A percentile compares a stretch with the other conserved stretches of the same genome.
These are phyloP conservation scores for Syncephalastrum racemosum DNA, from an alignment of 371 early-diverging fungal genomes.

Conservation along the genomic window DNA sequence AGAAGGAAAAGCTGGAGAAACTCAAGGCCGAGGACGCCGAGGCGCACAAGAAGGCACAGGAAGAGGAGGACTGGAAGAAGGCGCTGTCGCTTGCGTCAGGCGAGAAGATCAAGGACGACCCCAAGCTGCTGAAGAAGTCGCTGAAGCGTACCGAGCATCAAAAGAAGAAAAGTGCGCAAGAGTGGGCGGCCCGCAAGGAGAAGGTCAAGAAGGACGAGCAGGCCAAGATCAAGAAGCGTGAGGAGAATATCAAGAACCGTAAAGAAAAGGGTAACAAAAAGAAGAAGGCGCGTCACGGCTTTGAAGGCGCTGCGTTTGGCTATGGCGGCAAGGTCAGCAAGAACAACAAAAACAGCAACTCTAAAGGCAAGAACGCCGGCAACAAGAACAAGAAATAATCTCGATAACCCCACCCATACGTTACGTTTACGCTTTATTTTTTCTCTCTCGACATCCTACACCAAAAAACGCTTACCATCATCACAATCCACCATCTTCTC, in stretches of 20 bases:
- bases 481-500: too few species aligned
- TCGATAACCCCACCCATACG: too few species aligned
- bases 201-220: conserved; percentile 64
- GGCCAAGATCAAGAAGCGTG: conserved; percentile 69
- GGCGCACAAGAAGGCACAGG: conserved; percentile 51
- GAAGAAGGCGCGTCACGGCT: conserved; percentile 49
- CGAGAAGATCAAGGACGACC: conserved; percentile 89
- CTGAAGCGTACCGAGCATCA: conserved; percentile 81
- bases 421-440: too few species aligned
- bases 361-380: conserved; percentile 10
- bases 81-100: conserved; percentile 81
- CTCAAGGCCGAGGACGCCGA: conserved; percentile 65
- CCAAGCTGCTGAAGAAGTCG: conserved; percentile 86
- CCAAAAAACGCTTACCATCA: too few species aligned
- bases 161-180: conserved; percentile 81
- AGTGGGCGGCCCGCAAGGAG: conserved; percentile 81
- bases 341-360: conserved; percentile 29
- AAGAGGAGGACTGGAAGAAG: conserved; percentile 82
- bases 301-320: conserved; percentile 44
- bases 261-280: conserved; percentile 46
- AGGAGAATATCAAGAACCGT: conserved; percentile 75
- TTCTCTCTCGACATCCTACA: too few species aligned
- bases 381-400: too few species aligned
- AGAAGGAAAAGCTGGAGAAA: conserved; percentile 76
- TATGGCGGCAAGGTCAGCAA: conserved; percentile 40